Evolutionary conservation across 495 filamentous ascomycete genomes (phyloP).

Genomic region (Aspergillus nanangensis): DNA sequence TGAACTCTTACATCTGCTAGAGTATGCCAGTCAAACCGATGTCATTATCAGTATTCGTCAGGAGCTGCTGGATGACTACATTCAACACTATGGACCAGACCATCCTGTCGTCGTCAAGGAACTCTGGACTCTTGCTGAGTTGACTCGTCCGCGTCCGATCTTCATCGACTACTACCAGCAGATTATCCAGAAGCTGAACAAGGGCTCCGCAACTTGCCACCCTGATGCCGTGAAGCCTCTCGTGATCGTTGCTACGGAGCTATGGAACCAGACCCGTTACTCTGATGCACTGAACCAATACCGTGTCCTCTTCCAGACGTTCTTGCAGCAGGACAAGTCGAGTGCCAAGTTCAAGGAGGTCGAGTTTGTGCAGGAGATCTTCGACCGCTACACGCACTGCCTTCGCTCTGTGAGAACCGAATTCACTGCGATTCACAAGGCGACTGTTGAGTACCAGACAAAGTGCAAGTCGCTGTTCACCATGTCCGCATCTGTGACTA

Average conservation of each 20-base stretch:
- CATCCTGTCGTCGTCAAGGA: slow-evolving; percentile 28
- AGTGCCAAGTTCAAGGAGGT: slow-evolving; percentile 28
- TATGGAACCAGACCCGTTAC: slow-evolving; percentile 35
- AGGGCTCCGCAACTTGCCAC: slow-evolving; percentile 26
- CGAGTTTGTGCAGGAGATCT: slow-evolving; percentile 27
- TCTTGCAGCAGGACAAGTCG: slow-evolving; percentile 26
- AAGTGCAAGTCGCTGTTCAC: slow-evolving; percentile 30
- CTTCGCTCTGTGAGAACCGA: slow-evolving; percentile 30
- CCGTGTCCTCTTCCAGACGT: slow-evolving; percentile 30
- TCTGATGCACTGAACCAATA: slow-evolving; percentile 31
- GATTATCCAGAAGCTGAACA: slow-evolving; percentile 33
- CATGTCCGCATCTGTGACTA: slow-evolving; percentile 31
- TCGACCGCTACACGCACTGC: slow-evolving; percentile 32
- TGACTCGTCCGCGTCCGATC: slow-evolving; percentile 31
- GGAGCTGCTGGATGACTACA: slow-evolving; percentile 33
- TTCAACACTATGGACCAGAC: slow-evolving; percentile 27
- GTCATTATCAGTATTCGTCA: slow-evolving; percentile 29
- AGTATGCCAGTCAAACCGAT: slow-evolving; percentile 29
- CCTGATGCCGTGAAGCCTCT: slow-evolving; percentile 34
- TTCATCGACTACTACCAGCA: slow-evolving; percentile 40
- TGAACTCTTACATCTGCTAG: slow-evolving; percentile 26
- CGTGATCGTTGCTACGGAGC: slow-evolving; percentile 32
- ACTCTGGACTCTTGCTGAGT: slow-evolving; percentile 29
- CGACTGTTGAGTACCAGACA: slow-evolving; percentile 27
- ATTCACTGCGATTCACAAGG: slow-evolving; percentile 26